A percentile compares a stretch with the other conserved stretches of the same genome.
Evolutionary conservation across 1,284 basidiomycete genomes (phyloP).

Genomic region (Cryptococcus wingfieldii): DNA sequence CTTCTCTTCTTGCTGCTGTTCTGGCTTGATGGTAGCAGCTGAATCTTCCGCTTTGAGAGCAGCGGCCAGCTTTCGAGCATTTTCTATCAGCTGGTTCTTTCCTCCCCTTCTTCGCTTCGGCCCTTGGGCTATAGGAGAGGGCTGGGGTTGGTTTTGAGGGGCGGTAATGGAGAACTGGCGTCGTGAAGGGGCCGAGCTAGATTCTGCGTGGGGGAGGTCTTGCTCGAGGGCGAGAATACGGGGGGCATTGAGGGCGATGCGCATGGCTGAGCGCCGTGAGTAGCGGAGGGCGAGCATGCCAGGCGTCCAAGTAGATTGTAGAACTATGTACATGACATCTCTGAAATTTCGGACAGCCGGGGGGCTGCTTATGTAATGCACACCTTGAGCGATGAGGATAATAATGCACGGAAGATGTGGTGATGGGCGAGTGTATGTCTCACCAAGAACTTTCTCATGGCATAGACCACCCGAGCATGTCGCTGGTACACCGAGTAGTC

Average conservation of each 20-base stretch:
- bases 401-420: no score
- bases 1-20: neutral
- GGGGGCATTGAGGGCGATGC: neutral
- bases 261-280: neutral
- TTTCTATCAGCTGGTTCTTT: slow-evolving; percentile 4
- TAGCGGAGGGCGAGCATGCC: slow-evolving; percentile 6
- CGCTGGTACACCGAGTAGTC: no score
- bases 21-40: neutral
- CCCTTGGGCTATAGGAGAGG: neutral
- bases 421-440: no score
- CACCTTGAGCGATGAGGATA: no score
- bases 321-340: neutral
- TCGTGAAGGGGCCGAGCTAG: slow-evolving; percentile 13
- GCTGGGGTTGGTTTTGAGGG: neutral
- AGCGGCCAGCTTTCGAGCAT: slow-evolving; percentile 5
- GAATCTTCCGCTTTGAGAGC: slow-evolving; percentile 6
- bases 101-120: neutral
- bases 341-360: neutral
- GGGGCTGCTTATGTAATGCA: no score
- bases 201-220: slow-evolving; percentile 12
- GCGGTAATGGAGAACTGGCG: slow-evolving; percentile 1
- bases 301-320: neutral
- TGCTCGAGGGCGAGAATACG: neutral
- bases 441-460: no score
- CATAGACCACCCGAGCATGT: no score